A percentile compares a stretch with the other conserved stretches of the same genome.
Conservation (phyloP, 1,139 yeast species). For the Candida sp. region DNA sequence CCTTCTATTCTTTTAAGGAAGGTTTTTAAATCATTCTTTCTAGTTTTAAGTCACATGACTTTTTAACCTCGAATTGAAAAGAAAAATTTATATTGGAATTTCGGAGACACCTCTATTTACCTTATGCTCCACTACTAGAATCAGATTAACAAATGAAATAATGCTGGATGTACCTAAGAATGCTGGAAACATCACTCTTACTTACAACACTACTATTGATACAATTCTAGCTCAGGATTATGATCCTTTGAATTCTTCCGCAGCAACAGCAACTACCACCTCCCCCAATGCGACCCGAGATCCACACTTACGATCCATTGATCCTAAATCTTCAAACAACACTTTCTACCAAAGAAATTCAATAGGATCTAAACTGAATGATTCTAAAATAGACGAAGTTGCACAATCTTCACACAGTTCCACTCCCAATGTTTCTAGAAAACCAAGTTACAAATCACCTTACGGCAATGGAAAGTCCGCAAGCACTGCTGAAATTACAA, state of each 20-base stretch:
- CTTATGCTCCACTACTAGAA: no score
- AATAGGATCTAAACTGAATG: background rate
- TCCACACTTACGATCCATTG: background rate
- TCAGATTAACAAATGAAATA: background rate
- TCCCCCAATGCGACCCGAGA: background rate
- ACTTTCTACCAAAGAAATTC: background rate
- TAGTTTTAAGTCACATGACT: background rate
- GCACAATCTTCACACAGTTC: background rate
- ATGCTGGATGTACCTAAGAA: background rate
- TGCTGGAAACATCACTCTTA: background rate
- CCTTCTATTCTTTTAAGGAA: no score
- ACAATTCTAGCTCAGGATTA: background rate
- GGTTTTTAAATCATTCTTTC: no score
- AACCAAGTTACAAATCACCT: constrained; percentile 1
- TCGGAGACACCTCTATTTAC: no score
- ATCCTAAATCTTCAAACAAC: background rate
- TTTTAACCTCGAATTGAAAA: no score
- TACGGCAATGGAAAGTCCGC: constrained; percentile 1
- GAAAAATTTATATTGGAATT: no score
- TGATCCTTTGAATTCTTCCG: background rate
- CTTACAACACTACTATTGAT: background rate
- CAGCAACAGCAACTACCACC: background rate
- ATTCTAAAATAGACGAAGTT: background rate
- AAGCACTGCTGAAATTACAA: constrained; percentile 1
- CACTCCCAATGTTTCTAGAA: background rate